phyloP scores from a whole-genome alignment of 1,284 basidiomycete genomes.

The Marasmius tenuissimus region DNA sequence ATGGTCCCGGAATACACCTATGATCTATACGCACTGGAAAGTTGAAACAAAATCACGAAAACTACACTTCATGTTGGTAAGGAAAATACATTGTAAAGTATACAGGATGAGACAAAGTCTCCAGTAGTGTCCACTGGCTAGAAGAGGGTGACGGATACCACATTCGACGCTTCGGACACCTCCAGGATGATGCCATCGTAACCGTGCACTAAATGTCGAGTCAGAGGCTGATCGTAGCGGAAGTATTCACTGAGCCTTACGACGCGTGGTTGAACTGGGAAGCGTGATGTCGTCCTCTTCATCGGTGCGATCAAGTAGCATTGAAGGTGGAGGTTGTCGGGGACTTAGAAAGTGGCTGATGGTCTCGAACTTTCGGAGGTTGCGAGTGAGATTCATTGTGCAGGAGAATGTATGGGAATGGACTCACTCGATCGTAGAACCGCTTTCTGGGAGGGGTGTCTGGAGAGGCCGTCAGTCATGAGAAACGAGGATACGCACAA shows the following conservation, averaged over 20 bases:
- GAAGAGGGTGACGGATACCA: slow-evolving; percentile 72
- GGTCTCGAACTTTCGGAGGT: slow-evolving; percentile 59
- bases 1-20: slow-evolving; percentile 24
- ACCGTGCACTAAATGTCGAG: slow-evolving; percentile 57
- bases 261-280: slow-evolving; percentile 71
- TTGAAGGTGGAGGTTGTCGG: slow-evolving; percentile 69
- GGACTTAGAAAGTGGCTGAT: slow-evolving; percentile 75
- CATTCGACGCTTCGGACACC: slow-evolving; percentile 75
- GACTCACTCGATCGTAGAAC: slow-evolving; percentile 63
- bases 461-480: slow-evolving; percentile 26
- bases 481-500: slow-evolving; percentile 4
- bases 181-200: slow-evolving; percentile 84
- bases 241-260: slow-evolving; percentile 40
- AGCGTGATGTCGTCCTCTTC: slow-evolving; percentile 75
- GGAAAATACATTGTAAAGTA: not conserved
- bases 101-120: not conserved
- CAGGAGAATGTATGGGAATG: not conserved
- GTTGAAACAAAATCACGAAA: not conserved
- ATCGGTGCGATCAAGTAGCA: slow-evolving; percentile 84
- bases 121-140: slow-evolving; percentile 29
- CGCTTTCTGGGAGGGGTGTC: slow-evolving; percentile 67
- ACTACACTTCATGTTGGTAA: not conserved
- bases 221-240: slow-evolving; percentile 19
- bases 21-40: slow-evolving; percentile 2
- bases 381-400: not conserved